phyloP scores from a whole-genome alignment of 305 asterid species.

The Fraxinus paxiana region DNA sequence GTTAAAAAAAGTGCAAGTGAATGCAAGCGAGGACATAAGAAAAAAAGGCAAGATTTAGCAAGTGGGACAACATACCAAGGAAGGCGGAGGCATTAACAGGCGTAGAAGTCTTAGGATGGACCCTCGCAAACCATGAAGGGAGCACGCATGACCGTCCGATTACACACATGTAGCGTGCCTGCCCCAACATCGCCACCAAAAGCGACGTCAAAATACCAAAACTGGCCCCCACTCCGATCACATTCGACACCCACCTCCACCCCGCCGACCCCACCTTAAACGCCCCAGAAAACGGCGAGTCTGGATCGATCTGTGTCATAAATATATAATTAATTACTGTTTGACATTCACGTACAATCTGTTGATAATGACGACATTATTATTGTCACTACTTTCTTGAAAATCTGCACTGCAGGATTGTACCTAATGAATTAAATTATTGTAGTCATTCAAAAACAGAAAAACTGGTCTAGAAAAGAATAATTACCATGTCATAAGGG shows the following conservation, averaged over 20 bases:
- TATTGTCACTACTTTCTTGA: neutral
- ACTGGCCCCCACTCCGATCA: slow-evolving; percentile 88
- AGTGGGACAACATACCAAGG: slow-evolving; percentile 53
- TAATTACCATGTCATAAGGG: slow-evolving; percentile 71
- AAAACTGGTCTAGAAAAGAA: neutral
- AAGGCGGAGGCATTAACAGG: slow-evolving; percentile 83
- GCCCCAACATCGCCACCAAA: slow-evolving; percentile 90
- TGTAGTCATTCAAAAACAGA: neutral
- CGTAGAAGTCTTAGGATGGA: slow-evolving; percentile 69
- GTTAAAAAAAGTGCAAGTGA: neutral
- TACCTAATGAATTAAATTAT: slow-evolving; percentile 6
- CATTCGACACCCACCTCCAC: slow-evolving; percentile 87
- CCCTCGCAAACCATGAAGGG: slow-evolving; percentile 84
- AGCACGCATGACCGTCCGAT: slow-evolving; percentile 84
- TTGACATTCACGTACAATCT: neutral
- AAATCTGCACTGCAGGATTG: neutral
- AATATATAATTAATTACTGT: neutral
- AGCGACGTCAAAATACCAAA: slow-evolving; percentile 84
- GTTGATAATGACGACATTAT: neutral
- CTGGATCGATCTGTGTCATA: slow-evolving; percentile 62
- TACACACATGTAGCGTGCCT: slow-evolving; percentile 92
- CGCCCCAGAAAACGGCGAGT: slow-evolving; percentile 87
- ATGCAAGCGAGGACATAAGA: neutral
- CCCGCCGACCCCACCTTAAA: slow-evolving; percentile 42
- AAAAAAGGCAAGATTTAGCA: neutral